Evolutionary conservation across 2,329 filamentous ascomycete species (phyloP), one percentile per base, ranked within the genome.

Genomic region (Dactylonectria estremocensis): DNA sequence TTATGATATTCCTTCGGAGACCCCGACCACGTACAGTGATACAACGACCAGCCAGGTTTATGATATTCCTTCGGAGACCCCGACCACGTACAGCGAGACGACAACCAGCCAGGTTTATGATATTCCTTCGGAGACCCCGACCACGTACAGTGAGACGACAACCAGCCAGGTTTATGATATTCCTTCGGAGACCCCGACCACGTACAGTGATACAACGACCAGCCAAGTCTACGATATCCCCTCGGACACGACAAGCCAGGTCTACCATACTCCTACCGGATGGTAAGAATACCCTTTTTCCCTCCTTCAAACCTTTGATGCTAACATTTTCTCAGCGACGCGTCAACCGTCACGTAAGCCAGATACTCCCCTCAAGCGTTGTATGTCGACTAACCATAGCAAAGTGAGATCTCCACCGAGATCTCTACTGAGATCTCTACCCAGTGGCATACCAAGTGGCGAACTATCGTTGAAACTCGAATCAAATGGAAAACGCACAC

Each of bases 271-370:
- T 9, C 16, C 13, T 16, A n/a, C 37, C 16, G 6, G 31, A 52
- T 66, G 63, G 63, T 66, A 64, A 33, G 48, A 45, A 24, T 7
- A 5, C 9, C 5, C n/a, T n/a, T 20, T 46, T 6, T 5, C 14
- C 20, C 11, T 13, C 20, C 11, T 14, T 16, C 16, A 37, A 46
- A 7, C 3, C 5, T 5, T 13, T n/a, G n/a, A 16, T 40, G 16
- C 56, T 65, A 50, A 65, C 49, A 33, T 55, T 28, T 54, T 11
- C 5, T 6, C 20, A 61, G 59, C 24, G 13, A 54, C 13, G 59
- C 63, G 3, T 45, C 45, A 4, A 46, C 45, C 22, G 35, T 61
- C 52, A 66, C 63, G 63, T 66, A 61, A 66, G 57, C n/a, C 9
- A 24, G 7, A 9, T 33, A 18, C 33, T 43, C 40, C 20, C 4